Evolutionary conservation across 2,329 filamentous ascomycete genomes (phyloP).

Genomic region (Talaromyces piceae): DNA sequence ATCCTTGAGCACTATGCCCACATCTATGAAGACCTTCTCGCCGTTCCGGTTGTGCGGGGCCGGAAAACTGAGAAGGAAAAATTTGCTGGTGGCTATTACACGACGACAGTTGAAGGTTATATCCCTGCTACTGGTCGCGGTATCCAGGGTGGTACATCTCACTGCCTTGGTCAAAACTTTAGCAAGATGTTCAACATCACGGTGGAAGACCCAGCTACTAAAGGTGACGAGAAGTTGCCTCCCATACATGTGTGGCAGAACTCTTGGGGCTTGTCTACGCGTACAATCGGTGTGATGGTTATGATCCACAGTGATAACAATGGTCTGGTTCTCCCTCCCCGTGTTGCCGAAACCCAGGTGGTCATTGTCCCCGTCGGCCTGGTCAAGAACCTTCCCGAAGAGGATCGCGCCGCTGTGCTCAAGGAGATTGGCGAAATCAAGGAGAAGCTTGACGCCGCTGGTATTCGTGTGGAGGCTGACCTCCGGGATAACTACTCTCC

Average conservation of each 20-base stretch:
- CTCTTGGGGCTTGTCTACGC: constrained; percentile 96
- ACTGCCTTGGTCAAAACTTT: constrained; percentile 95
- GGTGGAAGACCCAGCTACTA: constrained; percentile 75
- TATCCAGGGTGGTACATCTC: constrained; percentile 92
- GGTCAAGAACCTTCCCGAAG: constrained; percentile 75
- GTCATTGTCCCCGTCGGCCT: constrained; percentile 89
- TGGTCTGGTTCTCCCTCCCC: constrained; percentile 85
- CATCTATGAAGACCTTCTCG: constrained; percentile 88
- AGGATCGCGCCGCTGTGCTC: constrained; percentile 69
- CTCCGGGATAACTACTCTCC: constrained; percentile 84
- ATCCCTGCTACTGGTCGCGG: constrained; percentile 92
- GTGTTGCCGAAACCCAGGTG: constrained; percentile 77
- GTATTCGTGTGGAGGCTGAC: constrained; percentile 73
- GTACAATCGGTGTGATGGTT: constrained; percentile 97
- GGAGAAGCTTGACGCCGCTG: constrained; percentile 60
- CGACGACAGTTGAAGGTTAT: constrained; percentile 93
- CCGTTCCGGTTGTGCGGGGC: constrained; percentile 89
- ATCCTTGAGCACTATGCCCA: constrained; percentile 90
- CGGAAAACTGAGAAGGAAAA: constrained; percentile 97
- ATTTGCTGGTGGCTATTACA: constrained; percentile 94
- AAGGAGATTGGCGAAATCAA: constrained; percentile 67
- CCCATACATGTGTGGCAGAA: constrained; percentile 95
- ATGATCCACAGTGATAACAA: constrained; percentile 97
- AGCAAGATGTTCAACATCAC: constrained; percentile 99
- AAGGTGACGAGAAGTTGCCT: constrained; percentile 65